phyloP scores from a whole-genome alignment of 2,329 filamentous ascomycete species.

The Macroventuria anomochaeta region DNA sequence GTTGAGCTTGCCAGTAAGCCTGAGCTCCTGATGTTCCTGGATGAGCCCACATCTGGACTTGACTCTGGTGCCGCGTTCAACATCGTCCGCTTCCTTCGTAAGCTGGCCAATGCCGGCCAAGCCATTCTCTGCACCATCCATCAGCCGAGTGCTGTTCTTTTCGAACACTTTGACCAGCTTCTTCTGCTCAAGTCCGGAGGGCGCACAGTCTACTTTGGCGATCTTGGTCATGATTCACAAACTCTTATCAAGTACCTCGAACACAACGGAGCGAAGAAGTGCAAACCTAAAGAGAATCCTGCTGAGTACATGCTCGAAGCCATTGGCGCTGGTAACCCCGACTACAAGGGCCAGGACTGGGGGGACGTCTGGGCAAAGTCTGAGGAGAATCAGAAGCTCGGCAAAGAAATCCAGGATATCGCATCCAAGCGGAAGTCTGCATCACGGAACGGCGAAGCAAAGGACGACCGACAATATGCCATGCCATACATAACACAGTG shows the following conservation, averaged over 20 bases:
- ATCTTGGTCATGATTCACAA: slow-evolving; percentile 54
- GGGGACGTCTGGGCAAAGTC: slow-evolving; percentile 55
- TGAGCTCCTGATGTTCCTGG: slow-evolving; percentile 75
- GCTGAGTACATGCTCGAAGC: slow-evolving; percentile 61
- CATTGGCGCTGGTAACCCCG: slow-evolving; percentile 52
- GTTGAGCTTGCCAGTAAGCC: slow-evolving; percentile 70
- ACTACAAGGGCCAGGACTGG: slow-evolving; percentile 55
- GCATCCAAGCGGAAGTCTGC: slow-evolving; percentile 44
- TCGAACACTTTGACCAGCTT: slow-evolving; percentile 70
- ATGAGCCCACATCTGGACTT: slow-evolving; percentile 77
- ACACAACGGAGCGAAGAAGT: slow-evolving; percentile 60
- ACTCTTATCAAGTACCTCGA: slow-evolving; percentile 59
- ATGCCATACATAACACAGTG: slow-evolving; percentile 53
- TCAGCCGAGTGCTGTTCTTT: slow-evolving; percentile 71
- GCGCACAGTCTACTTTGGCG: slow-evolving; percentile 71
- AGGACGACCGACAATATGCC: slow-evolving; percentile 55
- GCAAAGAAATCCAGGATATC: slow-evolving; percentile 52
- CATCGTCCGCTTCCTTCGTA: slow-evolving; percentile 69
- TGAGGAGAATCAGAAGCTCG: slow-evolving; percentile 47
- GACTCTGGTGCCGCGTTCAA: slow-evolving; percentile 73
- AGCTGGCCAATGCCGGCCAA: slow-evolving; percentile 70
- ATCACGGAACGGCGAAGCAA: slow-evolving; percentile 41
- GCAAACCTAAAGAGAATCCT: slow-evolving; percentile 60
- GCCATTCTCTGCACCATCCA: slow-evolving; percentile 74
- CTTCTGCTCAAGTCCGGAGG: slow-evolving; percentile 70